Evolutionary conservation across 2,329 filamentous ascomycete species (phyloP).

Genomic region (Aspergillus sp.): DNA sequence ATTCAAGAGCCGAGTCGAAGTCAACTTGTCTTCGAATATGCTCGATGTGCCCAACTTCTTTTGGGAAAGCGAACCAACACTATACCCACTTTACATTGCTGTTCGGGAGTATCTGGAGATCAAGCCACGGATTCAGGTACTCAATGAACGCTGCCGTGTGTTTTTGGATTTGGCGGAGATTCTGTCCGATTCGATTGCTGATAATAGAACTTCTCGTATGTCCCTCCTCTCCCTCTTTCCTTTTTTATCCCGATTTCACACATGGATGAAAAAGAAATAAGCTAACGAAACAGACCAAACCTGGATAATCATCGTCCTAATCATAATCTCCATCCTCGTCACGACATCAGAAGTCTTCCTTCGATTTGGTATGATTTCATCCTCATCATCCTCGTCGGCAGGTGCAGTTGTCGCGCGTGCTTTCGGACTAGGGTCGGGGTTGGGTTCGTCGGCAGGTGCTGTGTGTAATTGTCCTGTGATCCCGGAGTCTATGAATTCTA

Average conservation of each 20-base stretch:
- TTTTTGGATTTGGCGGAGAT: constrained; percentile 97
- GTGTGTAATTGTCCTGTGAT: not conserved
- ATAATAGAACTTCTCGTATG: constrained; percentile 81
- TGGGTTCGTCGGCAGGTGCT: not conserved
- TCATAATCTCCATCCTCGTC: constrained; percentile 82
- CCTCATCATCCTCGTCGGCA: constrained; percentile 9
- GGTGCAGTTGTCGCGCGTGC: constrained; percentile 12
- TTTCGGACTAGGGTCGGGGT: not conserved
- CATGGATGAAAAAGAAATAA: not conserved
- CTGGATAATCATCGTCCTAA: constrained; percentile 96
- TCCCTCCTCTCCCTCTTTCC: constrained; percentile 1
- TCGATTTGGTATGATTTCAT: constrained; percentile 66
- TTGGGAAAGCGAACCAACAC: constrained; percentile 93
- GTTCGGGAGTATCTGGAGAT: constrained; percentile 98
- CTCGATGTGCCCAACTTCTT: constrained; percentile 96
- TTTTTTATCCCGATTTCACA: not conserved
- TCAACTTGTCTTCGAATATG: constrained; percentile 94
- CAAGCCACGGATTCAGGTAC: constrained; percentile 87
- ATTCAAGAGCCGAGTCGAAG: constrained; percentile 91
- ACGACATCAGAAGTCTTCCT: constrained; percentile 84
- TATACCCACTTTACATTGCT: constrained; percentile 88
- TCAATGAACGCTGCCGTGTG: constrained; percentile 93
- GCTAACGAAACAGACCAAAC: constrained; percentile 57
- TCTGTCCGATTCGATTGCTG: constrained; percentile 80
- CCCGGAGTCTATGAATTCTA: not conserved